Base-by-base conservation (phyloP, 495 filamentous ascomycete species). In the Hyaloscypha variabilis region DNA sequence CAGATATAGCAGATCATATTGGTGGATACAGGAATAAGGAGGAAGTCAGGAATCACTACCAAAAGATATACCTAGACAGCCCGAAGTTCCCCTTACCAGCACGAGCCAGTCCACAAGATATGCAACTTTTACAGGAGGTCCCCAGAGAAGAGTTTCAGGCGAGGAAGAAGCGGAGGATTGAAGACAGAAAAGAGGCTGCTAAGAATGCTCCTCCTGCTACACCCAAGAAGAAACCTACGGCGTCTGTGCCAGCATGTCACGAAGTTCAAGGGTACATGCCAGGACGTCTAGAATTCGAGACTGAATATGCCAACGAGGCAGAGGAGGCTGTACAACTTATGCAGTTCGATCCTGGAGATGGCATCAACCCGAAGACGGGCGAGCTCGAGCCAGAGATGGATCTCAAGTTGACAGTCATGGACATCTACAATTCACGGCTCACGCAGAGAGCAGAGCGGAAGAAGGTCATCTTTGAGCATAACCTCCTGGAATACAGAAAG, bases 221-320 rank as follows among this genome's bases (percentile, higher is more conserved):
- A 23, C 94, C 95, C 14, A 97, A 97, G 77, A 91, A 93, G 73
- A 98, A 98, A 72, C 95, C 95, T 0, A 97, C 94, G 2, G 92
- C 94, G 26, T 93, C 89, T 79, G 91, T 96, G 3, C 95, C 95
- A 19, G 85, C 94, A 29, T 98, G 96, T 74, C 95, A 99, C 76
- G 95, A 99, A 75, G 94, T 99, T 29, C 91, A 96, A 74, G 95
- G 95, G 4, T 99, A 96, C 76, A 99, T 99, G 95, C 95, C 95
- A 2, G 95, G 96, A 39, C 92, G 95, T 23, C 78, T 99, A 64
- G 95, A 99, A 73, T 99, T 98, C 71, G 95, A 99, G 81, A 96
- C 91, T 0, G 95, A 99, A 71, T 97, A 94, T 75, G 88, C 93
- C 71, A 98, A 99, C 75, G 96, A 98, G 69, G 95, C 96, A 0